Conservation (phyloP, 805 yeast species). For the Zygotorulaspora danielsina region DNA sequence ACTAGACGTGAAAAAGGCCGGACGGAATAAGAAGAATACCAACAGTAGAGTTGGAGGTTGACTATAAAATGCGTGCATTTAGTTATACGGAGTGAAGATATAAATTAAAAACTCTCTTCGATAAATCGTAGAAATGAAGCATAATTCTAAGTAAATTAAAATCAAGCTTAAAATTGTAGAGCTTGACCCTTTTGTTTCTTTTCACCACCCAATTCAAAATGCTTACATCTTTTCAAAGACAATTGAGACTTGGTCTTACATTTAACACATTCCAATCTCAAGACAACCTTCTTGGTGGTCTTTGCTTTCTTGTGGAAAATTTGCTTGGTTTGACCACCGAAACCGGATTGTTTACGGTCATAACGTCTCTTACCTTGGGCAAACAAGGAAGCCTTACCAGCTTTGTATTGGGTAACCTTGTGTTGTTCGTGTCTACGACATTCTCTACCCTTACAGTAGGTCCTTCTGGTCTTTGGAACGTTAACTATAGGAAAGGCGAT, state of each 20-base stretch:
- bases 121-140: conserved; percentile 12
- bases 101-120: conserved; percentile 5
- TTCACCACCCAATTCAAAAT: conserved; percentile 99
- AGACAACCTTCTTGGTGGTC: conserved; percentile 99
- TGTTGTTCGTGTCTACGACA: conserved; percentile 99
- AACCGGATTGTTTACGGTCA: conserved; percentile 99
- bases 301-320: conserved; percentile 99
- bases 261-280: conserved; percentile 96
- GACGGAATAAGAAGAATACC: too few species aligned
- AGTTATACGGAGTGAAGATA: conserved; percentile 7
- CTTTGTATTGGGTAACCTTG: conserved; percentile 99
- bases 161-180: conserved; percentile 82
- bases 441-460: conserved; percentile 99
- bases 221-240: conserved; percentile 99
- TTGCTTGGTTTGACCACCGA: conserved; percentile 99
- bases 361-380: conserved; percentile 99
- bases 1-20: too few species aligned
- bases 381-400: conserved; percentile 98
- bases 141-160: conserved; percentile 7
- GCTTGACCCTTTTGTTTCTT: conserved; percentile 99
- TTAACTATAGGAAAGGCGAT: conserved; percentile 57
- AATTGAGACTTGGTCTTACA: conserved; percentile 99
- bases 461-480: conserved; percentile 99
- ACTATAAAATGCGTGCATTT: conserved; percentile 2
- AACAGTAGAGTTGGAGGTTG: too few species aligned